These are phyloP conservation scores for Pseudogymnoascus sp. DNA, from an alignment of 2,329 filamentous ascomycete species.

Conservation along the genomic window DNA sequence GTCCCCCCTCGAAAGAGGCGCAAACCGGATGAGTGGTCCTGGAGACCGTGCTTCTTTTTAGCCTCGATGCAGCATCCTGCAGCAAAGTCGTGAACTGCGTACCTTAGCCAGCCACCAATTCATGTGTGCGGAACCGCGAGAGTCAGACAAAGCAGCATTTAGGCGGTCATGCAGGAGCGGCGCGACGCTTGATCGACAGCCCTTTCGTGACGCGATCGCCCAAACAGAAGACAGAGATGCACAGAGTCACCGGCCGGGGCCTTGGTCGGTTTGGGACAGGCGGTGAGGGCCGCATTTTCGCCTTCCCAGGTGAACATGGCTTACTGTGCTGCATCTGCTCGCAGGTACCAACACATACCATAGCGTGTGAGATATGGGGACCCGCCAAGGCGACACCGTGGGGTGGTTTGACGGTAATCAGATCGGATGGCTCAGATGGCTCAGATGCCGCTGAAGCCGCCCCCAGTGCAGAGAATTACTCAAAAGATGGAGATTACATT, in stretches of 20 bases:
- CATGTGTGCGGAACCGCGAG: neutral
- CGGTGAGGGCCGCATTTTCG: neutral
- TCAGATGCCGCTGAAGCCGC: slow-evolving; percentile 3
- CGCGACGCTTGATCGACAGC: slow-evolving; percentile 2
- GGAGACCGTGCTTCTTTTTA: slow-evolving; percentile 4
- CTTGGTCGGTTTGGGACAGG: neutral
- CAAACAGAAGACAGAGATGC: neutral
- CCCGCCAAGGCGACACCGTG: neutral
- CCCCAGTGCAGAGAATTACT: neutral
- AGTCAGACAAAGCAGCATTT: neutral
- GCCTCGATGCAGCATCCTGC: neutral
- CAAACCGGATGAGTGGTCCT: slow-evolving; percentile 2
- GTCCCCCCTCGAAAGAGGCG: neutral
- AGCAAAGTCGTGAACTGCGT: neutral
- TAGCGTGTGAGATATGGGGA: neutral
- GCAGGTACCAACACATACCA: neutral
- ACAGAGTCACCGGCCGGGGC: neutral
- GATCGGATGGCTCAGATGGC: slow-evolving; percentile 2
- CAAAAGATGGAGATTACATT: neutral
- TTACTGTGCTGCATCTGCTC: neutral
- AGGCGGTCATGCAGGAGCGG: slow-evolving; percentile 1
- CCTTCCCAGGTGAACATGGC: neutral
- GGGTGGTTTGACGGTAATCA: neutral
- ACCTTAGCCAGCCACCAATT: slow-evolving; percentile 1
- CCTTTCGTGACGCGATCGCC: neutral